These are phyloP conservation scores for Nannizziopsis arthrosporioides DNA, from an alignment of 2,329 filamentous ascomycete species.

Conservation along the genomic window DNA sequence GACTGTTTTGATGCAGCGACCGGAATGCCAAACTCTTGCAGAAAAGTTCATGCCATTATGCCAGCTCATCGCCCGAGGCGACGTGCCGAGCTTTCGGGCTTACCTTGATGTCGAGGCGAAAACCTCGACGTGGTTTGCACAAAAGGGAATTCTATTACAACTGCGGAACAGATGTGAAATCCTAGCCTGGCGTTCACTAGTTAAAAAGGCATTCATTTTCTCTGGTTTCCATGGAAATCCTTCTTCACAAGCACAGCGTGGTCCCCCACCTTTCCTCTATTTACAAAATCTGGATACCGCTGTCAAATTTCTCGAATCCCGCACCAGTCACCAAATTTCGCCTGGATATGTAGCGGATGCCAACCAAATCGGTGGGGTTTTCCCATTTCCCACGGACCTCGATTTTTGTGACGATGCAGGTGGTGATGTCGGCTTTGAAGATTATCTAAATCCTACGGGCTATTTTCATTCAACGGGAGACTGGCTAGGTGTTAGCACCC, in stretches of 20 bases:
- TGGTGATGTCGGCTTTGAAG: slow-evolving; percentile 23
- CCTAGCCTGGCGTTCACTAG: slow-evolving; percentile 71
- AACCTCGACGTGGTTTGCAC: slow-evolving; percentile 61
- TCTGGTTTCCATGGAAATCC: slow-evolving; percentile 56
- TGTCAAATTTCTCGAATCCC: slow-evolving; percentile 50
- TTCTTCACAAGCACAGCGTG: slow-evolving; percentile 32
- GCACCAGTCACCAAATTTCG: background rate
- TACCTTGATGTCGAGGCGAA: slow-evolving; percentile 46
- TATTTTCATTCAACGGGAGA: slow-evolving; percentile 27
- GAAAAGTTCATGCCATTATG: slow-evolving; percentile 64
- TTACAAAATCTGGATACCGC: slow-evolving; percentile 55
- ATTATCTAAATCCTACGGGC: slow-evolving; percentile 26
- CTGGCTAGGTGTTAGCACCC: slow-evolving; percentile 10
- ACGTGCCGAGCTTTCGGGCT: slow-evolving; percentile 61
- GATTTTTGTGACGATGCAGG: slow-evolving; percentile 22
- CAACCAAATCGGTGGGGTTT: background rate
- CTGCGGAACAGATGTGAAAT: slow-evolving; percentile 67
- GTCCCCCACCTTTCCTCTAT: slow-evolving; percentile 60
- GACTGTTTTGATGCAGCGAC: slow-evolving; percentile 50
- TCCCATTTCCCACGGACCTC: slow-evolving; percentile 21
- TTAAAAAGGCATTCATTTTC: slow-evolving; percentile 64
- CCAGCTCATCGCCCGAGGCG: slow-evolving; percentile 57
- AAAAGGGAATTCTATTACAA: slow-evolving; percentile 62
- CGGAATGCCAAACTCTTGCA: slow-evolving; percentile 55
- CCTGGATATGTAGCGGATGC: background rate